Evolutionary conservation across 192 early-diverging fungal species (phyloP).

Genomic region (Dissophora globulifera): DNA sequence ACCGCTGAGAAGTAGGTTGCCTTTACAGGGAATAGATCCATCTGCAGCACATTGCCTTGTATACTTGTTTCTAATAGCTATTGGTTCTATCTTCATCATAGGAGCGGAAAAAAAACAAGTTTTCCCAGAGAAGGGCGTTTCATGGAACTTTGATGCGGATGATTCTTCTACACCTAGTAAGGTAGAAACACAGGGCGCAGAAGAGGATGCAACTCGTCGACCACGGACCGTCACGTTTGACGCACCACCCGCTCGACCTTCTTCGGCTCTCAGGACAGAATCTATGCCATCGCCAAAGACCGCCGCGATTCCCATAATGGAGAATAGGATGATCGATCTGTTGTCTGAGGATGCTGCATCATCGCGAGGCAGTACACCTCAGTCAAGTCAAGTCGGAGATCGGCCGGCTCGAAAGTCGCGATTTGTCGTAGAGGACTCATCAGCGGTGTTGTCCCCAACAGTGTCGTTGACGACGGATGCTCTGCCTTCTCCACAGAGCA

Average conservation of each 20-base stretch:
- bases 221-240: slow-evolving; percentile 40
- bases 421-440: slow-evolving; percentile 51
- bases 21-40: not conserved
- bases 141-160: slow-evolving; percentile 77
- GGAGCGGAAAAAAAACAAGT: slow-evolving; percentile 57
- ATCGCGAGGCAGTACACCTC: not conserved
- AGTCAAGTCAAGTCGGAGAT: not conserved
- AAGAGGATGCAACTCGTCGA: slow-evolving; percentile 10
- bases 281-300: slow-evolving; percentile 12
- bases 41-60: too few species aligned
- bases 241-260: slow-evolving; percentile 2
- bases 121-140: slow-evolving; percentile 59
- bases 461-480: not conserved
- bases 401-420: slow-evolving; percentile 51
- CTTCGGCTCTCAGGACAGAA: slow-evolving; percentile 13
- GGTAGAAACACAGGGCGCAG: too few species aligned
- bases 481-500: not conserved
- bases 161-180: slow-evolving; percentile 5
- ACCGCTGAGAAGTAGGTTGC: slow-evolving; percentile 61
- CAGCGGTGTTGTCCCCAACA: slow-evolving; percentile 7
- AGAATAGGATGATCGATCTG: not conserved
- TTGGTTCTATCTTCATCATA: too few species aligned
- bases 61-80: too few species aligned
- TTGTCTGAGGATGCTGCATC: not conserved
- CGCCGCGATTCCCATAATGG: too few species aligned